Percentiles rank a stretch among this genome's conserved stretches.
Conservation (phyloP, 2,329 filamentous ascomycete species). For the Fusarium fracticaudum region DNA sequence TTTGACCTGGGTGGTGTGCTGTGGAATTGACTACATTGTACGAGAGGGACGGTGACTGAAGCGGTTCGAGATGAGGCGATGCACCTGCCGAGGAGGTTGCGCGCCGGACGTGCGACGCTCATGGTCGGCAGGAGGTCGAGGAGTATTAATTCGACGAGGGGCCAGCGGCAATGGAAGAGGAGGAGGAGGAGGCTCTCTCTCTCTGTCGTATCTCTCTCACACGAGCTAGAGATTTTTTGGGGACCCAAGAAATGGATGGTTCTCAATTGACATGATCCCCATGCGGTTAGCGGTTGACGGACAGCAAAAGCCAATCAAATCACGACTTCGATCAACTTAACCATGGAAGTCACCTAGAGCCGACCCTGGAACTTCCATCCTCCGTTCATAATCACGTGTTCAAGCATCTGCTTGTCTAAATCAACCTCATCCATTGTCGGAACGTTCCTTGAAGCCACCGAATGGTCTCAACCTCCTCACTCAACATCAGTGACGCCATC, state of each 20-base stretch:
- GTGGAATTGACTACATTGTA: slow-evolving; percentile 59
- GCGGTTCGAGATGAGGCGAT: slow-evolving; percentile 49
- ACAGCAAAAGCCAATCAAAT: slow-evolving; percentile 26
- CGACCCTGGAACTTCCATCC: slow-evolving; percentile 3
- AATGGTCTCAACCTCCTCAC: not conserved
- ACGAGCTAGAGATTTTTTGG: slow-evolving; percentile 48
- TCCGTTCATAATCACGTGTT: slow-evolving; percentile 23
- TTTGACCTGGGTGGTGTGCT: slow-evolving; percentile 58
- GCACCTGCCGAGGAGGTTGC: slow-evolving; percentile 63
- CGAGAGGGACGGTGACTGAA: slow-evolving; percentile 34
- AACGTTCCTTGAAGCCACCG: not conserved
- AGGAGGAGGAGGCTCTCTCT: not conserved
- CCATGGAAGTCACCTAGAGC: not conserved
- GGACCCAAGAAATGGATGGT: slow-evolving; percentile 34
- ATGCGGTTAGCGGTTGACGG: slow-evolving; percentile 26
- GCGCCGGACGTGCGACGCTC: slow-evolving; percentile 65
- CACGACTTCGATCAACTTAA: not conserved
- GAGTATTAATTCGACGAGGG: not conserved
- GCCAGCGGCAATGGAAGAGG: not conserved
- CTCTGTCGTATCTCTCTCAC: slow-evolving; percentile 33
- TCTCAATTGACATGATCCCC: slow-evolving; percentile 39
- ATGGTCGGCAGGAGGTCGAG: slow-evolving; percentile 52
- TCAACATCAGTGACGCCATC: not conserved
- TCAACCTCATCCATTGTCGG: slow-evolving; percentile 11
- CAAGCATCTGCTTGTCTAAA: slow-evolving; percentile 2